Evolutionary conservation across 257 asterid species (phyloP).

Genomic region (Sherardia arvensis): DNA sequence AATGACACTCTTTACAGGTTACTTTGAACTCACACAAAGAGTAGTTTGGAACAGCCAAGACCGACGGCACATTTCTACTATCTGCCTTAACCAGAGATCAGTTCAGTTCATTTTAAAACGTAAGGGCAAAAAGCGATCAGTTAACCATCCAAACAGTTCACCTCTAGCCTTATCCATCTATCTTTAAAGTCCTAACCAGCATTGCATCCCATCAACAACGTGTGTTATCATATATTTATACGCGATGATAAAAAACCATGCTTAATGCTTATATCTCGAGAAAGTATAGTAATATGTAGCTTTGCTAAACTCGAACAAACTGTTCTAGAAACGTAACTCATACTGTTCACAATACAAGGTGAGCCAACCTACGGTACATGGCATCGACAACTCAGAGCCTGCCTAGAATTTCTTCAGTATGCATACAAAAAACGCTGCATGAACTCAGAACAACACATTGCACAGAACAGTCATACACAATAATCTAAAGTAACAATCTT

Average conservation of each 20-base stretch:
- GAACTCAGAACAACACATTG: not conserved
- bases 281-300: not conserved
- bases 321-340: not conserved
- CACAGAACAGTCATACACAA: not conserved
- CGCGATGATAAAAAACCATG: not conserved
- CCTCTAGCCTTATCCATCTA: not conserved
- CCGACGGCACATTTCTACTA: not conserved
- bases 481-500: slow-evolving; percentile 2
- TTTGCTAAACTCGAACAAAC: not conserved
- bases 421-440: not conserved
- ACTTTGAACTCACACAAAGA: not conserved
- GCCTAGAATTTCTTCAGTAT: not conserved
- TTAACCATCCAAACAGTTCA: not conserved
- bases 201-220: not conserved
- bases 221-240: not conserved
- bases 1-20: not conserved
- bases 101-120: not conserved
- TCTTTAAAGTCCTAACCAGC: not conserved
- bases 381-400: not conserved
- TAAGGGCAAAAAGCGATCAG: not conserved
- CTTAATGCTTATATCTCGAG: not conserved
- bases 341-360: not conserved
- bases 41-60: not conserved
- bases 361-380: not conserved
- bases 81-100: not conserved